Evolutionary conservation across 768 basidiomycete genomes (phyloP).

Genomic region (Baorangia bicolor): DNA sequence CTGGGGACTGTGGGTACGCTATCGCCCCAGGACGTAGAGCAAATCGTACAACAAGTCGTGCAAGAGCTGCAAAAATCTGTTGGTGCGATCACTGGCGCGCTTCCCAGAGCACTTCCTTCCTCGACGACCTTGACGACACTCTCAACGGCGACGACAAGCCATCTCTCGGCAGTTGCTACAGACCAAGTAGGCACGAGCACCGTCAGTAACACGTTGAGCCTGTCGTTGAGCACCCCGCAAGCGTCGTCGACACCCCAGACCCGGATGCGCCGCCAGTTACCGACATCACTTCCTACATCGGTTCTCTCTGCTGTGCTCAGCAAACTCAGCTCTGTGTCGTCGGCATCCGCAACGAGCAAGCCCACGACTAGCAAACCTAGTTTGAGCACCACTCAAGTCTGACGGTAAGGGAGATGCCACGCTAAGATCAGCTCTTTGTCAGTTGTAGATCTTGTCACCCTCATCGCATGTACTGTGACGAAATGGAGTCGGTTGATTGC

Average conservation of each 20-base stretch:
- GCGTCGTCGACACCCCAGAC: neutral
- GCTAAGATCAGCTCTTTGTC: constrained; percentile 1
- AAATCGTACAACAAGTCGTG: neutral
- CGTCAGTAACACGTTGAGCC: neutral
- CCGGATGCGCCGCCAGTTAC: constrained; percentile 16
- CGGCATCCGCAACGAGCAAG: neutral
- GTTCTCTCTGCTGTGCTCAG: neutral
- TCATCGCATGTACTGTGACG: constrained; percentile 13
- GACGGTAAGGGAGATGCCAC: neutral
- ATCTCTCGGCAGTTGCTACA: neutral
- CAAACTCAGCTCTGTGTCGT: neutral
- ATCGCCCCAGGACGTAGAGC: neutral
- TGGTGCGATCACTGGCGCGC: neutral
- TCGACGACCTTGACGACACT: neutral
- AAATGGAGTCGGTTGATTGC: constrained; percentile 30
- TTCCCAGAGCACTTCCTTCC: constrained; percentile 6
- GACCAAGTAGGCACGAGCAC: neutral
- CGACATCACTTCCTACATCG: neutral
- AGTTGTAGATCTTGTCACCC: constrained; percentile 12
- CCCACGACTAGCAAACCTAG: neutral
- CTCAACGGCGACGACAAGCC: constrained; percentile 1
- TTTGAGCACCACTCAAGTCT: neutral
- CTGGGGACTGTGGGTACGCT: neutral
- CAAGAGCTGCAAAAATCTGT: neutral
- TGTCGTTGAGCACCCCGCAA: neutral